A percentile compares a stretch with the other conserved stretches of the same genome.
These are phyloP conservation scores for Nannochloropsis oceanica DNA, from an alignment of 108 stramenopile genomes.

Conservation along the genomic window DNA sequence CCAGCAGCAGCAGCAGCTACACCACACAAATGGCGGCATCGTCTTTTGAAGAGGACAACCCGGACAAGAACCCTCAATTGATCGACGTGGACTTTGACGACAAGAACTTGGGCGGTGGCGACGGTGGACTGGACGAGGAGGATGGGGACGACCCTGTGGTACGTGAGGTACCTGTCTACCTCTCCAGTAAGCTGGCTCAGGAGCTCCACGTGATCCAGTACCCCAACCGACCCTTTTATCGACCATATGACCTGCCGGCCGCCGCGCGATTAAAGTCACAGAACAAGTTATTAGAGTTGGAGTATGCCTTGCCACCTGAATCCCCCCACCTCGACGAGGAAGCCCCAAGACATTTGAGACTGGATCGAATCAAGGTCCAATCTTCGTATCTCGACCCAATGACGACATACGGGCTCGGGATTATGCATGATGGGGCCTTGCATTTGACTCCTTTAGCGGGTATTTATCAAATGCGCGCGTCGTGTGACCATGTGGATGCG, in stretches of 20 bases:
- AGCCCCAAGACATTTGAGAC: neutral
- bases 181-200: neutral
- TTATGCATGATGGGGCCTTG: neutral
- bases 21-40: no score
- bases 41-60: no score
- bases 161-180: neutral
- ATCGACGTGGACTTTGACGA: neutral
- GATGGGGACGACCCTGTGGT: neutral
- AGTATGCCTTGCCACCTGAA: neutral
- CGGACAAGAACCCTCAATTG: no score
- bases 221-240: neutral
- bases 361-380: neutral
- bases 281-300: neutral
- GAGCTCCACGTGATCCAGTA: neutral
- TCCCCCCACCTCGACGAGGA: neutral
- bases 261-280: neutral
- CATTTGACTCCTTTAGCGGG: neutral
- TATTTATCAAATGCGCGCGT: neutral
- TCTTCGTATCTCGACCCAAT: neutral
- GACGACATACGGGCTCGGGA: neutral
- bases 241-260: neutral
- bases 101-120: neutral
- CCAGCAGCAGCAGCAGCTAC: no score
- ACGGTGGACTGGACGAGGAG: neutral
- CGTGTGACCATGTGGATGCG: neutral